Base-by-base conservation (phyloP, 331 rosid species). In the Quercus tomentella region DNA sequence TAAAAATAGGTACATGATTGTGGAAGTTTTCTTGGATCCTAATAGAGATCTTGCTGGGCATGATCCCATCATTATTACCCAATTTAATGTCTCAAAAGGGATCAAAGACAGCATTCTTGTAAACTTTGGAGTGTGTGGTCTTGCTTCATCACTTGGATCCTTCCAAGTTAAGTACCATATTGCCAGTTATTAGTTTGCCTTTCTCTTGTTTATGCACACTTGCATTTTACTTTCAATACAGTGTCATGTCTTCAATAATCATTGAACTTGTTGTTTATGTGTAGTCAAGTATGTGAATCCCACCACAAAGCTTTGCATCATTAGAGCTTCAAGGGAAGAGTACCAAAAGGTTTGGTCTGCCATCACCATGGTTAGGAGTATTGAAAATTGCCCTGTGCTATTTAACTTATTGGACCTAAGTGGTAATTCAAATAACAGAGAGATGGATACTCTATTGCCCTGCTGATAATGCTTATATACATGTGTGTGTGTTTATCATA, bases 61-160 rank as follows among this genome's bases (percentile, higher is more conserved):
- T 35, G 88, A 89, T 80, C 86, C 92, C 69, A 77, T 92, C 71
- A 91, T 90, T 75, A 57, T 94, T 80, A 92, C 97, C 35, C 82
- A 82, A 56, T 83, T 77, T 73, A 90, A 94, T 81, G 80, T 94
- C 51, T 77, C 86, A 1, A 92, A 88, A 68, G 93, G 93, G 28
- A 84, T 92, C 60, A 90, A 78, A 83, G 96, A 91, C 11, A 91
- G 89, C 88, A 86, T 90, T 73, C 90, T 89, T 45, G 80, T 86
- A 21, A 92, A 92, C 83, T 92, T 92, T 76, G 97, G 97, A 63
- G 94, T 89, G 88, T 92, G 97, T 76, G 98, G 97, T 84, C 84
- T 92, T 79, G 97, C 94, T 81, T 88, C 91, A 1, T 81, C 94
- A 4, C 67, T 87, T 20, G 97, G 92, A 81, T 90, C 97, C 17